Evolutionary conservation across 257 asterid species (phyloP).

Genomic region (Sherardia arvensis): DNA sequence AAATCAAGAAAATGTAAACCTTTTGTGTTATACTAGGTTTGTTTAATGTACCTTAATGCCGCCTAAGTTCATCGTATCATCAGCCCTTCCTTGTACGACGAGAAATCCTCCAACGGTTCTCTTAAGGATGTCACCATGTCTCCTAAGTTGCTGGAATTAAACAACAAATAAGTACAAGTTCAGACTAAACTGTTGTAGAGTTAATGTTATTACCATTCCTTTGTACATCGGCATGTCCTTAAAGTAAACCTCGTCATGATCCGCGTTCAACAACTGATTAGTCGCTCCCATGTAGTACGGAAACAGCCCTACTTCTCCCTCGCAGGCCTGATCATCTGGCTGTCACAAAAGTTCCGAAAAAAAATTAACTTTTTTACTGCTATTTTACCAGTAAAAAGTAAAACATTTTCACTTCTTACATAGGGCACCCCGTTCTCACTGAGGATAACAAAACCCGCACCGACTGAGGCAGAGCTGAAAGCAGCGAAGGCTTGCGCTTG

Average conservation of each 20-base stretch:
- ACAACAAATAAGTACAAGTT: background rate
- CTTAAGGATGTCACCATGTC: conserved; percentile 83
- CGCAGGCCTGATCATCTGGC: conserved; percentile 74
- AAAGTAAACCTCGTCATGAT: conserved; percentile 77
- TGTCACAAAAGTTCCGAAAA: conserved; percentile 22
- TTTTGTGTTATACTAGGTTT: background rate
- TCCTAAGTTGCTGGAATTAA: conserved; percentile 60
- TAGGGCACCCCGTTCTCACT: conserved; percentile 64
- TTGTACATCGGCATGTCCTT: conserved; percentile 78
- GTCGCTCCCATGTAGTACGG: conserved; percentile 74
- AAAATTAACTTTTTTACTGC: background rate
- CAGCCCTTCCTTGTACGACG: conserved; percentile 80
- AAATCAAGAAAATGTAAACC: background rate
- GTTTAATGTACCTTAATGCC: conserved; percentile 65
- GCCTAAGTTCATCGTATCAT: conserved; percentile 97
- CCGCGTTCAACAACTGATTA: conserved; percentile 74
- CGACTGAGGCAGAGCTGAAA: conserved; percentile 73
- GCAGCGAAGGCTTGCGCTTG: conserved; percentile 93
- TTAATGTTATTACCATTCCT: conserved; percentile 47
- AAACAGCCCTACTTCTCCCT: conserved; percentile 79
- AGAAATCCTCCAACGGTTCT: conserved; percentile 65
- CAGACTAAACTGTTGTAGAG: background rate
- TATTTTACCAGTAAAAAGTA: background rate
- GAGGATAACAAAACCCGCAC: conserved; percentile 66
- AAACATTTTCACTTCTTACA: conserved; percentile 29